These are phyloP conservation scores for Linnemannia hyalina DNA, from an alignment of 192 early-diverging fungal species.

Conservation along the genomic window DNA sequence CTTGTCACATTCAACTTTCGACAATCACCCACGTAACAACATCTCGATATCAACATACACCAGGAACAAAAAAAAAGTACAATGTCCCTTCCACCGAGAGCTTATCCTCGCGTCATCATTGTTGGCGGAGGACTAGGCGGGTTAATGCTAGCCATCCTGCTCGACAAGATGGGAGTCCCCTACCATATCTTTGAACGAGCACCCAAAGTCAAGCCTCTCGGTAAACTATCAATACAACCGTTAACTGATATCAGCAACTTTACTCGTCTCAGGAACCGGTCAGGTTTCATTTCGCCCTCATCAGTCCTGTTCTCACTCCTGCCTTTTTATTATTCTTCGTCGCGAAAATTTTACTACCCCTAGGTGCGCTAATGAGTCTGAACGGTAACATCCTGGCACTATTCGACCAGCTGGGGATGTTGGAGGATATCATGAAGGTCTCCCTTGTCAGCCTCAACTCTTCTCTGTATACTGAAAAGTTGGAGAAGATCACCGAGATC, in stretches of 20 bases:
- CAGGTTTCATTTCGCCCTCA: background rate
- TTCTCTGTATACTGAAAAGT: slow-evolving; percentile 13
- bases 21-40: background rate
- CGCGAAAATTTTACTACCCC: too few relatives aligned
- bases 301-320: background rate
- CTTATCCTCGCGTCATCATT: slow-evolving; percentile 15
- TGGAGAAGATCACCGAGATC: slow-evolving; percentile 5
- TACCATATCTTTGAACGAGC: slow-evolving; percentile 26
- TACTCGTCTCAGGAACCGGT: background rate
- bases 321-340: background rate
- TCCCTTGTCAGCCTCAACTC: slow-evolving; percentile 1
- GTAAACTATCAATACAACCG: slow-evolving; percentile 6
- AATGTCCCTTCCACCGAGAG: background rate
- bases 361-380: slow-evolving; percentile 26
- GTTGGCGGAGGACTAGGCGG: slow-evolving; percentile 23
- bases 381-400: slow-evolving; percentile 34
- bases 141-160: slow-evolving; percentile 19
- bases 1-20: background rate
- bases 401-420: slow-evolving; percentile 30
- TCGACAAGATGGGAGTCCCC: slow-evolving; percentile 15
- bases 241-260: background rate
- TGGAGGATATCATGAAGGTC: slow-evolving; percentile 20
- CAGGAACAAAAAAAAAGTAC: background rate
- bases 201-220: background rate
- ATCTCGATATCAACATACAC: background rate